A percentile compares a stretch with the other conserved stretches of the same genome.
These are phyloP conservation scores for Wickerhamiella musiphila DNA, from an alignment of 805 yeast genomes.

Conservation along the genomic window DNA sequence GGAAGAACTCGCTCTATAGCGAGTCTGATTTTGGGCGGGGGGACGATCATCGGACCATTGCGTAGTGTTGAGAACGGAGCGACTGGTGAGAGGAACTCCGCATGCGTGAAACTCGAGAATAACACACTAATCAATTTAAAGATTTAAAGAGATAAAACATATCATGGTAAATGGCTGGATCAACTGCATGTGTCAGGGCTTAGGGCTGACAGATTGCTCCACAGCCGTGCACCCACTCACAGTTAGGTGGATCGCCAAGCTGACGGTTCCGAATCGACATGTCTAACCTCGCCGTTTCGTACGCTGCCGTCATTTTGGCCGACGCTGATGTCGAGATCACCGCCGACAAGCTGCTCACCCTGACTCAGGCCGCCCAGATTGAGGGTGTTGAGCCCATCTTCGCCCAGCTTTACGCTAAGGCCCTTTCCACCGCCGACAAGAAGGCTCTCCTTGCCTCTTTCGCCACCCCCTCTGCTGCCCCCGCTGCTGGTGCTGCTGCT, in stretches of 20 bases:
- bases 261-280: slow-evolving; percentile 7
- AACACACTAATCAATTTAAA: no score
- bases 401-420: slow-evolving; percentile 81
- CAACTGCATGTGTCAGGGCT: no score
- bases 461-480: slow-evolving; percentile 48
- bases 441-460: slow-evolving; percentile 57
- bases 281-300: slow-evolving; percentile 17
- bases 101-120: no score
- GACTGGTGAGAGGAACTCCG: no score
- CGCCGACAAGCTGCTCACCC: slow-evolving; percentile 61
- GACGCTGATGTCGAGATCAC: slow-evolving; percentile 93
- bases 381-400: slow-evolving; percentile 39
- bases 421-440: slow-evolving; percentile 67
- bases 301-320: slow-evolving; percentile 93
- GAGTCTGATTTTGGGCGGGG: slow-evolving; percentile 35
- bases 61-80: neutral
- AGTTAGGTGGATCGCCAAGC: neutral
- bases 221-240: slow-evolving; percentile 4
- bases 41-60: slow-evolving; percentile 18
- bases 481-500: slow-evolving; percentile 44
- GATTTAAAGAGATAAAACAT: no score
- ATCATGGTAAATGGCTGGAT: no score
- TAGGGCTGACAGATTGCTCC: slow-evolving; percentile 1
- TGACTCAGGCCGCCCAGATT: slow-evolving; percentile 72
- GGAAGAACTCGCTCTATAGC: slow-evolving; percentile 43